Conservation (phyloP, 2,329 filamentous ascomycete species). For the Cladosporium sp. region DNA sequence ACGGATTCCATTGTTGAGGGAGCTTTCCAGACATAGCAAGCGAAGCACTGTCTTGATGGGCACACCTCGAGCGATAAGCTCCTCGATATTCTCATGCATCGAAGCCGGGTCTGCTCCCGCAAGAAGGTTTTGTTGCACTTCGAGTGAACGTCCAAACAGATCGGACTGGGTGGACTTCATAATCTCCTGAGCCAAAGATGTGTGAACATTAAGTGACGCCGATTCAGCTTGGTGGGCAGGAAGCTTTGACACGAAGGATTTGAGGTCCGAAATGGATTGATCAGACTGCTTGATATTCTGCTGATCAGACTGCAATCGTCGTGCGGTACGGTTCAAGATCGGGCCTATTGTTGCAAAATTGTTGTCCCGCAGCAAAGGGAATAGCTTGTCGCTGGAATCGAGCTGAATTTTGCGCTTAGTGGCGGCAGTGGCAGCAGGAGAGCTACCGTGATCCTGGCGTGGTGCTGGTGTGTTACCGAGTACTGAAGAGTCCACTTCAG, state of each 20-base stretch:
- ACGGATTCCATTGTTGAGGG: slow-evolving; percentile 83
- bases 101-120: slow-evolving; percentile 85
- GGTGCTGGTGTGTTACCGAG: slow-evolving; percentile 70
- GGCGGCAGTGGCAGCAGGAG: slow-evolving; percentile 56
- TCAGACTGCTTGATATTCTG: slow-evolving; percentile 77
- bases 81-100: slow-evolving; percentile 88
- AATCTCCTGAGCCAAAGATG: slow-evolving; percentile 88
- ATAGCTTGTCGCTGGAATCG: slow-evolving; percentile 86
- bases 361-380: slow-evolving; percentile 80
- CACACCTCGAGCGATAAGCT: slow-evolving; percentile 86
- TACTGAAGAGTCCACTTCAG: slow-evolving; percentile 87
- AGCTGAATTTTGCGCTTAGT: slow-evolving; percentile 82
- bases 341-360: slow-evolving; percentile 95
- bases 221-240: slow-evolving; percentile 92
- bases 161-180: slow-evolving; percentile 90
- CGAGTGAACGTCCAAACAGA: slow-evolving; percentile 80
- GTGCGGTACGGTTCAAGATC: slow-evolving; percentile 84
- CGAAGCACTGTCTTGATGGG: slow-evolving; percentile 80
- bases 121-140: slow-evolving; percentile 93
- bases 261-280: slow-evolving; percentile 86
- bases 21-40: slow-evolving; percentile 86
- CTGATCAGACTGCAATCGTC: slow-evolving; percentile 81
- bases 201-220: slow-evolving; percentile 87
- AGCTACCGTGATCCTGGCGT: slow-evolving; percentile 30
- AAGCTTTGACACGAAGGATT: slow-evolving; percentile 91